Evolutionary conservation across 257 asterid species (phyloP).

Genomic region (Linaria vulgaris): DNA sequence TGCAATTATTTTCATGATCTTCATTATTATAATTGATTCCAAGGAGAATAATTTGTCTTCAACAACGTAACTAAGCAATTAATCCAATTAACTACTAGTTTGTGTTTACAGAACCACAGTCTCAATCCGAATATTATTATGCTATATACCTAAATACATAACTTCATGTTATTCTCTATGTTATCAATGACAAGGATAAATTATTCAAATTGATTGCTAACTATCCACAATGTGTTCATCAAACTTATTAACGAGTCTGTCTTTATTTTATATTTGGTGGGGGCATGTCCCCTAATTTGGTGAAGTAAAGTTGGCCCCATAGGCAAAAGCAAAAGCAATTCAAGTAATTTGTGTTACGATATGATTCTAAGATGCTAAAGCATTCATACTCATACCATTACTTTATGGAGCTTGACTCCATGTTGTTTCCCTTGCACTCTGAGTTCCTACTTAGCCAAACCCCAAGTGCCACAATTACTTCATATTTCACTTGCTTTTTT

Average conservation of each 20-base stretch:
- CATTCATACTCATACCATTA: constrained; percentile 22
- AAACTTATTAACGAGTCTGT: constrained; percentile 9
- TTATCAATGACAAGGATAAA: too few relatives aligned
- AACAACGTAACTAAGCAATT: too few relatives aligned
- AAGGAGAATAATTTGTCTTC: too few relatives aligned
- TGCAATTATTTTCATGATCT: too few relatives aligned
- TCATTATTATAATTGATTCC: too few relatives aligned
- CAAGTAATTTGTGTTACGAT: constrained; percentile 12
- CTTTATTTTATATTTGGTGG: constrained; percentile 28
- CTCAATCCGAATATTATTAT: too few relatives aligned
- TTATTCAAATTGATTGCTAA: not conserved
- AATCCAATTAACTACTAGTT: too few relatives aligned
- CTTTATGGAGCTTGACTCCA: constrained; percentile 19
- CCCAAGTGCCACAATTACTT: constrained; percentile 43
- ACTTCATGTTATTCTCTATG: too few relatives aligned
- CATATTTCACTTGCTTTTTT: constrained; percentile 39
- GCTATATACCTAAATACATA: too few relatives aligned
- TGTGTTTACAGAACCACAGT: too few relatives aligned
- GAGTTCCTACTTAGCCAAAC: constrained; percentile 28
- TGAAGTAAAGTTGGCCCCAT: constrained; percentile 26
- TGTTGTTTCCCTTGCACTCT: constrained; percentile 27
- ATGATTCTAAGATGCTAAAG: constrained; percentile 40
- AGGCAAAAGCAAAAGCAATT: constrained; percentile 26
- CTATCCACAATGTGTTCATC: not conserved
- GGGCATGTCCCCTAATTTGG: constrained; percentile 34